Percentiles rank a stretch among this genome's conserved stretches.
phyloP scores from a whole-genome alignment of 768 basidiomycete species.

The Chalciporus sphaerocephalus region DNA sequence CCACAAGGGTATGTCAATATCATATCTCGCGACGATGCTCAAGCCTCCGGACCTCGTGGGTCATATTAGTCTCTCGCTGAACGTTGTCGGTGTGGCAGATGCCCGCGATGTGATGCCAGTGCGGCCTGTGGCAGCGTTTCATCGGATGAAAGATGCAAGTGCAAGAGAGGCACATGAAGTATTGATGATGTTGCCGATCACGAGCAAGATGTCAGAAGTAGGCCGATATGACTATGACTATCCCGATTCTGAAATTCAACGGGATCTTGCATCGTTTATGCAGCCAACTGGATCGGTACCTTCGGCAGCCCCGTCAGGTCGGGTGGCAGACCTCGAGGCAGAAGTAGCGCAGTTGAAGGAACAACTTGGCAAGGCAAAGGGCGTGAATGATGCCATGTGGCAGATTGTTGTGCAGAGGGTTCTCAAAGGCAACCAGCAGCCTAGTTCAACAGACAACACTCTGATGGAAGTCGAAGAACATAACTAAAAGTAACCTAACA shows the following conservation, averaged over 20 bases:
- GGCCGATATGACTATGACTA: slow-evolving; percentile 36
- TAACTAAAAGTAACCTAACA: neutral
- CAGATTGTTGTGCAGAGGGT: slow-evolving; percentile 70
- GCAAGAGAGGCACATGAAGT: slow-evolving; percentile 69
- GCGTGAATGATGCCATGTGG: slow-evolving; percentile 95
- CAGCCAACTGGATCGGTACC: slow-evolving; percentile 35
- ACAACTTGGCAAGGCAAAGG: slow-evolving; percentile 78
- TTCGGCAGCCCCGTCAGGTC: slow-evolving; percentile 41
- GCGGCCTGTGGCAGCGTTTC: slow-evolving; percentile 64
- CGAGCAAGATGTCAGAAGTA: slow-evolving; percentile 27
- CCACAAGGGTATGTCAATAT: slow-evolving; percentile 65
- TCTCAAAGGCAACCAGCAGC: slow-evolving; percentile 26
- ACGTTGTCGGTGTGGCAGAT: slow-evolving; percentile 32
- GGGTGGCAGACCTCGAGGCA: slow-evolving; percentile 63
- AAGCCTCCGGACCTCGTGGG: slow-evolving; percentile 86
- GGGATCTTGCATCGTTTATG: slow-evolving; percentile 65
- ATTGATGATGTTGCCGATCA: slow-evolving; percentile 52
- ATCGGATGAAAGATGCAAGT: slow-evolving; percentile 65
- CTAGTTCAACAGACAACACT: neutral
- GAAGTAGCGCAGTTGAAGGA: slow-evolving; percentile 64
- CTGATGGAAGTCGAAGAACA: slow-evolving; percentile 6
- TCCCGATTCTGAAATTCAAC: slow-evolving; percentile 50
- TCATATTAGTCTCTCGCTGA: slow-evolving; percentile 57
- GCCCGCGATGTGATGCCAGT: slow-evolving; percentile 61
- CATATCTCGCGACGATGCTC: slow-evolving; percentile 71